Evolutionary conservation across 1,284 basidiomycete species (phyloP), one percentile per base, ranked within the genome.

Genomic region (Ustilago nuda): DNA sequence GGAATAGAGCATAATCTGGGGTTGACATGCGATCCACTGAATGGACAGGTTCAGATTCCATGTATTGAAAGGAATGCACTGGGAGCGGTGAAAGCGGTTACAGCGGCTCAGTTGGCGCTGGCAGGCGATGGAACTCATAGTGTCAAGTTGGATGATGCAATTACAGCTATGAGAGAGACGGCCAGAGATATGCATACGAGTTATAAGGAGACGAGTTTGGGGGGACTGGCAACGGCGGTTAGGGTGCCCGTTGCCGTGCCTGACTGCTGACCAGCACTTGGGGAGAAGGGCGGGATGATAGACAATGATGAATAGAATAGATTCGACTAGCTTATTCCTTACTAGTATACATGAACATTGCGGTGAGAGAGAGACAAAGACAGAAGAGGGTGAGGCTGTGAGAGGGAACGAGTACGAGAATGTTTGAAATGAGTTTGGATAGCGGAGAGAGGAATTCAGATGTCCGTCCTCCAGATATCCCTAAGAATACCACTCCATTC

Each of bases 81-180:
- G 19, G 94, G 94, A 87, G 86, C 88, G 4, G 87, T 88, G 41
- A 88, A 88, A 75, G 87, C 87, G 2, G 87, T 88, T 3, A 86
- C 86, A 0, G 93, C 93, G 90, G 85, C 94, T 8, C 95, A 98
- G 83, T 89, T 98, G 4, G 94, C 95, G 1, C 92, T 98, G 89
- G 94, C 95, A 2, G 72, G 72, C 1, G 90, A 92, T 80, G 94
- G 94, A 0, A 89, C 93, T 8, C 94, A 95, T 82, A 91, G 91
- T 35, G 93, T 96, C 53, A 93, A 92, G 0, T 88, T 98, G 30
- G 95, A 98, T 84, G 94, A 98, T 86, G 95, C 95, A 0, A 98
- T 98, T 64, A 93, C 94, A 84, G 96, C 95, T 2, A 97, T 97
- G 93, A 89, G 94, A 41, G 87, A 96, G 45, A 98, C 95, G 0